These are phyloP conservation scores for Kurtzmaniella cleridarum DNA, from an alignment of 805 yeast species.

Conservation along the genomic window DNA sequence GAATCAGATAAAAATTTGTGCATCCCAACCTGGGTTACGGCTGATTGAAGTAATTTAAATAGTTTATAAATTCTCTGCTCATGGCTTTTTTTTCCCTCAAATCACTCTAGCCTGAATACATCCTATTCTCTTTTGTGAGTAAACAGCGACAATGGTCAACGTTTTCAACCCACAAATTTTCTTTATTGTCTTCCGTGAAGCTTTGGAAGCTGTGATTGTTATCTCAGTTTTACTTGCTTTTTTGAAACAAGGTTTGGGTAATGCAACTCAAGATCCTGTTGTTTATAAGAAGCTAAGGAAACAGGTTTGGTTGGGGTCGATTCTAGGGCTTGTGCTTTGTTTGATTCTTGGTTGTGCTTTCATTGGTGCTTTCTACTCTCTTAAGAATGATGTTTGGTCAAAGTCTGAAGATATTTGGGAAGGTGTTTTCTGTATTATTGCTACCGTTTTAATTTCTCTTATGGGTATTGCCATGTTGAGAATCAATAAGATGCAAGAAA, in stretches of 20 bases:
- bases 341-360: slow-evolving; percentile 84
- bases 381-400: slow-evolving; percentile 80
- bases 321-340: slow-evolving; percentile 71
- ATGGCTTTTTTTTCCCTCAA: not conserved
- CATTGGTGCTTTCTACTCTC: slow-evolving; percentile 86
- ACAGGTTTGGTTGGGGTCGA: slow-evolving; percentile 87
- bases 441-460: slow-evolving; percentile 78
- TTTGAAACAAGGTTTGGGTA: slow-evolving; percentile 81
- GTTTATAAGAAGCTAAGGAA: slow-evolving; percentile 57
- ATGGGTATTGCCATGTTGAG: slow-evolving; percentile 98
- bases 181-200: slow-evolving; percentile 89
- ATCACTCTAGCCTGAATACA: not conserved
- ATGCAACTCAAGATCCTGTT: slow-evolving; percentile 37
- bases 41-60: not conserved
- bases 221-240: slow-evolving; percentile 90
- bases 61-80: not conserved
- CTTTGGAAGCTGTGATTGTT: slow-evolving; percentile 87
- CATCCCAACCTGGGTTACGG: no score
- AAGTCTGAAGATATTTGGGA: slow-evolving; percentile 93
- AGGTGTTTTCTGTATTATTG: slow-evolving; percentile 89
- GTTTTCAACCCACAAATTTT: slow-evolving; percentile 73
- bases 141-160: slow-evolving; percentile 32
- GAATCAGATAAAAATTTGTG: no score
- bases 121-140: not conserved
- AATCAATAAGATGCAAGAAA: slow-evolving; percentile 91